Percentiles rank a stretch among this genome's conserved stretches.
Evolutionary conservation across 352 stramenopile species (phyloP).

Genomic region (Globisporangium cystogenes): DNA sequence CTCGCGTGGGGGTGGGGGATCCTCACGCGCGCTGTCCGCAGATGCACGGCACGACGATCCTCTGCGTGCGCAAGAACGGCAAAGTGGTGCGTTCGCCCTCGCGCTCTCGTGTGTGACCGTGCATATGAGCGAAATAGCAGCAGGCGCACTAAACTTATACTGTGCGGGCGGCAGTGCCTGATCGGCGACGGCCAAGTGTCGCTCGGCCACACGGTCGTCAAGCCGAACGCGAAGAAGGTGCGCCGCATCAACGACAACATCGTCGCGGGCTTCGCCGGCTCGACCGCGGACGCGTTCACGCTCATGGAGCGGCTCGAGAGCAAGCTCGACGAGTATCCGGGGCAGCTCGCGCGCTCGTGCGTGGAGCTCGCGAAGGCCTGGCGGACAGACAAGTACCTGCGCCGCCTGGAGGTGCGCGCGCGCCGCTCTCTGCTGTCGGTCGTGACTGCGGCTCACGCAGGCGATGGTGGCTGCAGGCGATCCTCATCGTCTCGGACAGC

Average conservation of each 20-base stretch:
- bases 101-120: no score
- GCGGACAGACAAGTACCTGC: slow-evolving; percentile 98
- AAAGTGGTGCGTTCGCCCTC: slow-evolving; percentile 86
- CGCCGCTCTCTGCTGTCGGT: no score
- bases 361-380: slow-evolving; percentile 99
- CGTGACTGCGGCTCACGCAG: neutral
- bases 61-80: slow-evolving; percentile 97
- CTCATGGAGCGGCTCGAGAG: slow-evolving; percentile 97
- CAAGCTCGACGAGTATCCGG: slow-evolving; percentile 98
- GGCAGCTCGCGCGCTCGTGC: slow-evolving; percentile 95
- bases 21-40: slow-evolving; percentile 14
- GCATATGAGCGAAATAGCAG: no score
- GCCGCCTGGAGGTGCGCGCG: slow-evolving; percentile 88
- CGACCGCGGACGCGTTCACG: slow-evolving; percentile 97
- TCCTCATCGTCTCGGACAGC: slow-evolving; percentile 94
- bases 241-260: slow-evolving; percentile 93
- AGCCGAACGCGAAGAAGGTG: slow-evolving; percentile 98
- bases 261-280: slow-evolving; percentile 96
- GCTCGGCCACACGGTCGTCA: slow-evolving; percentile 94
- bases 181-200: slow-evolving; percentile 99
- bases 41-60: slow-evolving; percentile 96
- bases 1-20: no score
- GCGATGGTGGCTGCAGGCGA: slow-evolving; percentile 22
- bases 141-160: no score
- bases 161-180: slow-evolving; percentile 56